Base-by-base conservation (phyloP, 2,329 filamentous ascomycete genomes). In the Onygenales sp. region DNA sequence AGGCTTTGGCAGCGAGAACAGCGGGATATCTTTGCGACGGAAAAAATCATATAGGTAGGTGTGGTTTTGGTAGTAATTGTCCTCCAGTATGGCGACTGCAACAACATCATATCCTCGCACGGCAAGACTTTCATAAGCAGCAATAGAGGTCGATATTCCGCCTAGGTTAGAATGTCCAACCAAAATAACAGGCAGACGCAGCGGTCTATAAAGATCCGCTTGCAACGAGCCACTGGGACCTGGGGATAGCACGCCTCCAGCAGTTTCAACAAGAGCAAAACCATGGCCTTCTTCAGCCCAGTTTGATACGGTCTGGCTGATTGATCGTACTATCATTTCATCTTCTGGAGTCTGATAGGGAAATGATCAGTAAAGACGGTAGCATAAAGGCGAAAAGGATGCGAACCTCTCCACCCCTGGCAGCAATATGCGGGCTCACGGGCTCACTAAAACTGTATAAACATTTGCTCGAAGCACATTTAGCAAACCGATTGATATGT, bases 211-310 rank as follows among this genome's bases (percentile, higher is more conserved):
- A 1, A 91, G 70, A 62, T 94, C 88, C 2, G 84, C 87, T 64
- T 94, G 89, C 0, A 85, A 82, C 1, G 78, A 85, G 8, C 87
- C 87, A 38, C 85, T 87, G 0, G 88, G 89, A 0, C 81, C 81
- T 0, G 89, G 89, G 0, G 87, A 92, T 57, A 92, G 83, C 0
- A 92, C 86, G 0, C 89, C 89, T 0, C 88, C 89, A 1, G 89
- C 88, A 1, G 89, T 93, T 66, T 94, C 89, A 45, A 93, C 74
- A 46, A 60, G 50, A 1, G 54, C 55, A 44, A 60, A 43, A 8
- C 57, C 54, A 10, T 43, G 52, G 10, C 50, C 54, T 38, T 56
- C 32, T 46, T 54, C 45, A 35, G 55, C 57, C 58, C 58, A 60
- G 27, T 62, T 60, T 17, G 67, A 64, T 17, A 77, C 65, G 5